phyloP scores from a whole-genome alignment of 257 asterid genomes.

The Phtheirospermum japonicum region DNA sequence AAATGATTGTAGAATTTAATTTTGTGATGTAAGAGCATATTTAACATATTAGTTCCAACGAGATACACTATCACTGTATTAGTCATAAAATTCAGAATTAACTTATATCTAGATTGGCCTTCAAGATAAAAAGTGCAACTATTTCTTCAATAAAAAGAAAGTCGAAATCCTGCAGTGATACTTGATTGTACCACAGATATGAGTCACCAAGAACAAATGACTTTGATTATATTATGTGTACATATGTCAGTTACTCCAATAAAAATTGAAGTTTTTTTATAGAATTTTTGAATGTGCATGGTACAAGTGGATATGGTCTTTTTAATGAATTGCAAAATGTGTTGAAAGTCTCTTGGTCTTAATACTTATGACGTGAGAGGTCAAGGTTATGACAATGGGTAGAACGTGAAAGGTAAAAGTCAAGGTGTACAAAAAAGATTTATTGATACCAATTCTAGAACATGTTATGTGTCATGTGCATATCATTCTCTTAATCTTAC shows the following conservation, averaged over 20 bases:
- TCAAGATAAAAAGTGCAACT: too few relatives aligned
- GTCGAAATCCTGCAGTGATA: too few relatives aligned
- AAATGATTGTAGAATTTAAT: constrained; percentile 5
- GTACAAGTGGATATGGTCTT: neutral
- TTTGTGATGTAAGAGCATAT: neutral
- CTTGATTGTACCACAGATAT: too few relatives aligned
- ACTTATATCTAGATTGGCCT: too few relatives aligned
- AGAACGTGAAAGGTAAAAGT: neutral
- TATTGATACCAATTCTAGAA: neutral
- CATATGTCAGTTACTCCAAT: too few relatives aligned
- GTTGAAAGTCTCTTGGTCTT: neutral
- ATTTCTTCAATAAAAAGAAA: too few relatives aligned
- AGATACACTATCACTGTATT: neutral
- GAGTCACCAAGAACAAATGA: too few relatives aligned
- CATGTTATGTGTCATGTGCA: neutral
- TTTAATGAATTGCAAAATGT: constrained; percentile 1
- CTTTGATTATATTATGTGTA: too few relatives aligned
- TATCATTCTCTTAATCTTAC: neutral
- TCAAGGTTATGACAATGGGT: neutral
- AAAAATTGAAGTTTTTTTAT: neutral
- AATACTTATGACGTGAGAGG: neutral
- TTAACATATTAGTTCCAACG: too few relatives aligned
- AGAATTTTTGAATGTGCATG: neutral
- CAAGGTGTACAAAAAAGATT: neutral
- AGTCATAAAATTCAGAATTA: constrained; percentile 7